Conservation (phyloP, 108 stramenopile genomes). For the Nitzschia sp. region DNA sequence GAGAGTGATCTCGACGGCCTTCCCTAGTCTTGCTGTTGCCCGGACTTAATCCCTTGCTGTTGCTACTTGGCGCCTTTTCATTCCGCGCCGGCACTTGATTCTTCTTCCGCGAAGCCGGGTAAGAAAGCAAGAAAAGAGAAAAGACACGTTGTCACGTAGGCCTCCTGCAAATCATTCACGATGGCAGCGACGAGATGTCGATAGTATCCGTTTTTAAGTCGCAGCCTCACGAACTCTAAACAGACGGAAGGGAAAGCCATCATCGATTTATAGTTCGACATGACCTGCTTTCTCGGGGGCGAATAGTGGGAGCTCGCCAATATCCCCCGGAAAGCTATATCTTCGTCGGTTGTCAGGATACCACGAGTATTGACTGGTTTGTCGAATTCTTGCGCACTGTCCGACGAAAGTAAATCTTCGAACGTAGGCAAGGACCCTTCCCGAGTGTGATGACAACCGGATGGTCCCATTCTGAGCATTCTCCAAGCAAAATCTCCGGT, state of each 20-base stretch:
- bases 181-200: slow-evolving; percentile 33
- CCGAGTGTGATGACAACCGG: neutral
- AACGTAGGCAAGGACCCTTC: slow-evolving; percentile 31
- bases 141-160: slow-evolving; percentile 38
- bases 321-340: neutral
- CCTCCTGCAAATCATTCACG: slow-evolving; percentile 50
- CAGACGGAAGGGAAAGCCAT: slow-evolving; percentile 41
- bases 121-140: slow-evolving; percentile 26
- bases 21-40: too few relatives aligned
- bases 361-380: slow-evolving; percentile 16
- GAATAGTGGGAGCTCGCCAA: slow-evolving; percentile 23
- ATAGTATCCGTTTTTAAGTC: slow-evolving; percentile 52
- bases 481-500: slow-evolving; percentile 25
- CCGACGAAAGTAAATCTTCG: slow-evolving; percentile 18
- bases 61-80: too few relatives aligned
- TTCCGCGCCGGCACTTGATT: too few relatives aligned
- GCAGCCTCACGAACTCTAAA: slow-evolving; percentile 42
- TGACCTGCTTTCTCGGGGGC: slow-evolving; percentile 15
- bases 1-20: too few relatives aligned
- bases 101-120: slow-evolving; percentile 17
- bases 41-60: too few relatives aligned
- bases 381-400: neutral
- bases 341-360: slow-evolving; percentile 3
- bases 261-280: slow-evolving; percentile 17
- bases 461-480: slow-evolving; percentile 22